Evolutionary conservation across 768 basidiomycete genomes (phyloP).

Genomic region (Boletellus ananas): DNA sequence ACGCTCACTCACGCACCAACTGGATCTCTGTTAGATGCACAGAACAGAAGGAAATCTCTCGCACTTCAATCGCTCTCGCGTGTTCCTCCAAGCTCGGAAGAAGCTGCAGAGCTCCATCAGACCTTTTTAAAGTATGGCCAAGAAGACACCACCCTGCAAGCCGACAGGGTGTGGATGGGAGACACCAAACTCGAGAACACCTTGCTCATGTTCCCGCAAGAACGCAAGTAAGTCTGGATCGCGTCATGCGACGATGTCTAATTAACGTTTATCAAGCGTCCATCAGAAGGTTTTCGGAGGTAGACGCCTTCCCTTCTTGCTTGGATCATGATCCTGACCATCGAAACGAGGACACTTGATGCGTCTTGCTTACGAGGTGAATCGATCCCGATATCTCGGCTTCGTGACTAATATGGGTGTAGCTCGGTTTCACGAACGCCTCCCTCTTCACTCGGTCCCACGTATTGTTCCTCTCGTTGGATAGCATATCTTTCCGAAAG

Average conservation of each 20-base stretch:
- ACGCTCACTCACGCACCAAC: neutral
- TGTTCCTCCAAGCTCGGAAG: constrained; percentile 68
- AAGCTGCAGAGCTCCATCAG: constrained; percentile 65
- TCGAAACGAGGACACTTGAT: constrained; percentile 45
- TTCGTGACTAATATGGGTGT: constrained; percentile 1
- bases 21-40: constrained; percentile 45
- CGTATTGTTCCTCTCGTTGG: constrained; percentile 72
- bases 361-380: constrained; percentile 70
- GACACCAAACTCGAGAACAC: constrained; percentile 67
- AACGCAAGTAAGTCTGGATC: constrained; percentile 58
- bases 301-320: constrained; percentile 14
- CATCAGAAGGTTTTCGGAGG: constrained; percentile 86
- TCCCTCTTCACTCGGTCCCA: constrained; percentile 63
- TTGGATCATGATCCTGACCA: neutral
- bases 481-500: constrained; percentile 72
- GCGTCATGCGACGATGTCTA: neutral
- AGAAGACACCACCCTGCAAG: constrained; percentile 27
- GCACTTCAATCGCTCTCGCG: constrained; percentile 60
- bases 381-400: neutral
- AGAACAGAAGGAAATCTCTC: constrained; percentile 49
- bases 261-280: constrained; percentile 40
- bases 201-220: constrained; percentile 82
- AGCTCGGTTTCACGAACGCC: constrained; percentile 74
- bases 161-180: constrained; percentile 67
- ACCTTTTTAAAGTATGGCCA: constrained; percentile 62